Conservation (phyloP, 768 basidiomycete genomes). For the Mycena belliarum region DNA sequence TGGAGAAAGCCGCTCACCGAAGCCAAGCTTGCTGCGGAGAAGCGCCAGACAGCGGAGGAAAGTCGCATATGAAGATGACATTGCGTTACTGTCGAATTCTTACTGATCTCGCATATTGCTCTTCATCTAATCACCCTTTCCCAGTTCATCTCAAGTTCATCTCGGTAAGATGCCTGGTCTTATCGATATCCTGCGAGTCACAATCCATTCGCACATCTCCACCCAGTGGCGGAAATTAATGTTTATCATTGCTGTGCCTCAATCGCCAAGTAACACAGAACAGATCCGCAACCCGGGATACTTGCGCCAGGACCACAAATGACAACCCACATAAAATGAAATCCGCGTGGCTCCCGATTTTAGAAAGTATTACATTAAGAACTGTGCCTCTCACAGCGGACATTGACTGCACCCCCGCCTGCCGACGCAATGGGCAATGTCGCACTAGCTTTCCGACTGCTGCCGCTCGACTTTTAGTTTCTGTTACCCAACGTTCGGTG, state of each 20-base stretch:
- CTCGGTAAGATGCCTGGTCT: constrained; percentile 12
- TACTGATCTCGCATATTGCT: not conserved
- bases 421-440: too few species aligned
- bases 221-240: not conserved
- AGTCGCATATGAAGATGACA: not conserved
- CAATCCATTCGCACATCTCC: constrained; percentile 1
- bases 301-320: not conserved
- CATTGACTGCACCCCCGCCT: too few species aligned
- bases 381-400: too few species aligned
- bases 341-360: not conserved
- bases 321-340: not conserved
- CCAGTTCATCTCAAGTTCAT: constrained; percentile 19
- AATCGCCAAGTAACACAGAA: not conserved
- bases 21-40: constrained; percentile 52
- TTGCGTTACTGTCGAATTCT: not conserved
- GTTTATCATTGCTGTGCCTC: not conserved
- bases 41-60: constrained; percentile 5
- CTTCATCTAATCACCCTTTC: constrained; percentile 4
- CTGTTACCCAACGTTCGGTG: too few species aligned
- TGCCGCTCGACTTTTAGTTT: too few species aligned
- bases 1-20: constrained; percentile 71
- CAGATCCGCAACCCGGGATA: not conserved
- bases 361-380: too few species aligned
- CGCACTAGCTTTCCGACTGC: too few species aligned
- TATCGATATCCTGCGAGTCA: not conserved